Conservation (phyloP, 768 basidiomycete species). For the Myochromella boudieri region DNA sequence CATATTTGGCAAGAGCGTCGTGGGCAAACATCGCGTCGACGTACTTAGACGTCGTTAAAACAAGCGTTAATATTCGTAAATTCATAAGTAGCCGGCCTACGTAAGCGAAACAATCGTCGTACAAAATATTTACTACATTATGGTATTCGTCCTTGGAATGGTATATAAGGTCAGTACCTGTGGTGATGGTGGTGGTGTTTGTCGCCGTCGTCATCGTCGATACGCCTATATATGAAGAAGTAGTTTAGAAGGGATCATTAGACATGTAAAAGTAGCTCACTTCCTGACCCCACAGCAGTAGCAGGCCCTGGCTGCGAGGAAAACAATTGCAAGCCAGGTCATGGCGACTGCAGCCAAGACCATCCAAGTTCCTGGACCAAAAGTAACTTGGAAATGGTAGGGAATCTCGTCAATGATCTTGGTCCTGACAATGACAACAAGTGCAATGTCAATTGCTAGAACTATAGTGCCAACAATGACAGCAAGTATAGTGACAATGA, state of each 20-base stretch:
- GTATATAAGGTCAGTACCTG: not conserved
- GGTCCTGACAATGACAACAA: slow-evolving; percentile 52
- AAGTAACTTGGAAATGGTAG: slow-evolving; percentile 44
- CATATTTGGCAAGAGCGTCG: no score
- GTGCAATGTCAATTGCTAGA: slow-evolving; percentile 60
- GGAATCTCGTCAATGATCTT: slow-evolving; percentile 39
- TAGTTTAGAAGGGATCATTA: no score
- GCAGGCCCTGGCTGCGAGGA: slow-evolving; percentile 64
- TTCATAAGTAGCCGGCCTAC: no score
- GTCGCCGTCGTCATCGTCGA: no score
- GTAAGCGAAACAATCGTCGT: no score
- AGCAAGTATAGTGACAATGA: slow-evolving; percentile 57
- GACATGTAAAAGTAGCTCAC: slow-evolving; percentile 25
- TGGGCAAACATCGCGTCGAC: no score
- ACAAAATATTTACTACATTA: no score
- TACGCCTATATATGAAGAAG: no score
- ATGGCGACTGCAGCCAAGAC: slow-evolving; percentile 52
- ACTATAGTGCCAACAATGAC: slow-evolving; percentile 54
- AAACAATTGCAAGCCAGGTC: slow-evolving; percentile 60
- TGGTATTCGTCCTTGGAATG: no score
- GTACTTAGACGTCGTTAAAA: no score
- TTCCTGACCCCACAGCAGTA: slow-evolving; percentile 65
- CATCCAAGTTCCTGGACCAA: slow-evolving; percentile 78
- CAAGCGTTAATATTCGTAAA: no score
- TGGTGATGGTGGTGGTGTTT: no score